These are phyloP conservation scores for Porcisia hertigi DNA, from an alignment of 208 protist species.

Conservation along the genomic window DNA sequence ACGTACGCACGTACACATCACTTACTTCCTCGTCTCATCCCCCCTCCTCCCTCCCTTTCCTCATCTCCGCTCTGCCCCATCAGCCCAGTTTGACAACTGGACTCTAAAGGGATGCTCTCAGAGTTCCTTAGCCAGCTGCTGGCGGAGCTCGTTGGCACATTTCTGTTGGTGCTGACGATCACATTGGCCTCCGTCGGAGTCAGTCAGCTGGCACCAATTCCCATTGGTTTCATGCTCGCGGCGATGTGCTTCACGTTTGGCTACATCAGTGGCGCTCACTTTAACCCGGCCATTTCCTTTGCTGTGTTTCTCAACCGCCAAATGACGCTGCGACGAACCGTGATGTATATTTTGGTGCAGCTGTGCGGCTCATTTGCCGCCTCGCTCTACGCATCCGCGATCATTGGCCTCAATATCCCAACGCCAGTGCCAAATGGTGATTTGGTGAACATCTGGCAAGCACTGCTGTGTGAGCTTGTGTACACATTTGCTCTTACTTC, in stretches of 20 bases:
- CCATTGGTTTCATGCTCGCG: slow-evolving; percentile 87
- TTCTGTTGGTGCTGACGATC: slow-evolving; percentile 83
- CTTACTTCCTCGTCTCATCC: too few relatives aligned
- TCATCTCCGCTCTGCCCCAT: too few relatives aligned
- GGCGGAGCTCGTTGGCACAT: slow-evolving; percentile 86
- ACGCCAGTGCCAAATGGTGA: slow-evolving; percentile 40
- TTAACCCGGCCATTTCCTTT: slow-evolving; percentile 93
- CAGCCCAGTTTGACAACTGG: background rate
- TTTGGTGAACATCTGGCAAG: slow-evolving; percentile 63
- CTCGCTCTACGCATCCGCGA: slow-evolving; percentile 70
- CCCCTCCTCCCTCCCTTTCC: too few relatives aligned
- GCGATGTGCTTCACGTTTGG: slow-evolving; percentile 92
- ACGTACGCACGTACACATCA: too few relatives aligned
- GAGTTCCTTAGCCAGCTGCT: slow-evolving; percentile 64
- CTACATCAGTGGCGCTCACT: slow-evolving; percentile 92
- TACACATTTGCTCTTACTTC: slow-evolving; percentile 84
- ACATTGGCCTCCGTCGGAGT: slow-evolving; percentile 72
- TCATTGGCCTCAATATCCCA: slow-evolving; percentile 77
- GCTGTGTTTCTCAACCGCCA: slow-evolving; percentile 84
- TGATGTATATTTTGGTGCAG: slow-evolving; percentile 80
- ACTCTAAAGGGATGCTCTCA: slow-evolving; percentile 46
- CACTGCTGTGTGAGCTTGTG: slow-evolving; percentile 72
- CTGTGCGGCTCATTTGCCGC: slow-evolving; percentile 73
- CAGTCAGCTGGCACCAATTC: slow-evolving; percentile 64
- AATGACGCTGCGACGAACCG: slow-evolving; percentile 57